Percentiles rank a stretch among this genome's conserved stretches.
phyloP scores from a whole-genome alignment of 805 yeast genomes.

The Saccharomycopsis amapae region DNA sequence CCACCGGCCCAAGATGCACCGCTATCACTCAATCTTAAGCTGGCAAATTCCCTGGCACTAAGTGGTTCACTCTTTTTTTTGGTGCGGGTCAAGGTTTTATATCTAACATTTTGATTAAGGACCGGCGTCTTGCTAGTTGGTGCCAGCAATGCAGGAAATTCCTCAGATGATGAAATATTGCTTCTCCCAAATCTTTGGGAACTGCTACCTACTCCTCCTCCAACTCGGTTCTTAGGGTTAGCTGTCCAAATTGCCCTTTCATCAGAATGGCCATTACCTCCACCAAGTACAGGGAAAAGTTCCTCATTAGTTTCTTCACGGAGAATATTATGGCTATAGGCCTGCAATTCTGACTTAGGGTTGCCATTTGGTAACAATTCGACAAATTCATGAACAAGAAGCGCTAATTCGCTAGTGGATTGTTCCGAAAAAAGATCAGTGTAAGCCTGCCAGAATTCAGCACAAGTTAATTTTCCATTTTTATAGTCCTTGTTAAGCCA shows the following conservation, averaged over 20 bases:
- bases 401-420: constrained; percentile 42
- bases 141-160: constrained; percentile 6
- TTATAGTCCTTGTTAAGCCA: constrained; percentile 42
- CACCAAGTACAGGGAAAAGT: constrained; percentile 44
- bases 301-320: constrained; percentile 25
- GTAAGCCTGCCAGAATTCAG: constrained; percentile 42
- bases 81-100: not conserved
- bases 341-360: constrained; percentile 31
- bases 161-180: not conserved
- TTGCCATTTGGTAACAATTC: constrained; percentile 45
- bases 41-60: constrained; percentile 3
- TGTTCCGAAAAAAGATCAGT: constrained; percentile 37
- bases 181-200: not conserved
- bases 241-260: constrained; percentile 6
- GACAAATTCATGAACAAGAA: constrained; percentile 54
- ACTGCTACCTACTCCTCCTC: not conserved
- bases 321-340: constrained; percentile 20
- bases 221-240: too few relatives aligned
- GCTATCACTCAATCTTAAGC: constrained; percentile 9
- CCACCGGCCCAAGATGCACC: constrained; percentile 26
- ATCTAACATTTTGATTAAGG: not conserved
- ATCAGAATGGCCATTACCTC: not conserved
- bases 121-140: not conserved
- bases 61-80: not conserved
- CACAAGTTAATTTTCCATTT: constrained; percentile 37